These are phyloP conservation scores for Tricholoma sp. DNA, from an alignment of 768 basidiomycete genomes.

Conservation along the genomic window DNA sequence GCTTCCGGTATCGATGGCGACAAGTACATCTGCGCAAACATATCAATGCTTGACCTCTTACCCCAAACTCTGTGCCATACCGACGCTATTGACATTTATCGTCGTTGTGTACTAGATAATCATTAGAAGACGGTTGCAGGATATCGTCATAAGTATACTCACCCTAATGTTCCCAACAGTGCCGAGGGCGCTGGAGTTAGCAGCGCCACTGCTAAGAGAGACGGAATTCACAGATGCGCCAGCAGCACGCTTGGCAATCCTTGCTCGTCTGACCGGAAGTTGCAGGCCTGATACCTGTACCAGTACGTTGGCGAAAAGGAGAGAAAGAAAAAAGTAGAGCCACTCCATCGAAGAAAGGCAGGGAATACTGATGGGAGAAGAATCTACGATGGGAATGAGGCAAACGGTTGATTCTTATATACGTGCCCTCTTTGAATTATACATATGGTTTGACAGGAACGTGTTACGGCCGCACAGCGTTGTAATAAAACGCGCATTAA, in stretches of 20 bases:
- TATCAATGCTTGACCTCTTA: background rate
- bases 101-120: conserved; percentile 11
- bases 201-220: background rate
- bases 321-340: background rate
- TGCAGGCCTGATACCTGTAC: background rate
- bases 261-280: background rate
- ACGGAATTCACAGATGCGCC: background rate
- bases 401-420: background rate
- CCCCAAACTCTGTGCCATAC: background rate
- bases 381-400: background rate
- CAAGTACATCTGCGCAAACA: conserved; percentile 18
- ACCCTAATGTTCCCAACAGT: conserved; percentile 11
- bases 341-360: background rate
- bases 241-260: background rate
- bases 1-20: conserved; percentile 34
- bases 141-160: background rate
- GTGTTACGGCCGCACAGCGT: background rate
- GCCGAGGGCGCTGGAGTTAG: conserved; percentile 1
- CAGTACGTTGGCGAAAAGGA: background rate
- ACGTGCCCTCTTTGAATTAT: background rate
- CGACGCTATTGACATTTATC: conserved; percentile 26
- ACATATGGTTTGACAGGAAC: background rate
- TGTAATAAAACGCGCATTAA: background rate
- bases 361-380: background rate
- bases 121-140: background rate